Base-by-base conservation (phyloP, 192 early-diverging fungal species). In the Umbelopsis sp. region DNA sequence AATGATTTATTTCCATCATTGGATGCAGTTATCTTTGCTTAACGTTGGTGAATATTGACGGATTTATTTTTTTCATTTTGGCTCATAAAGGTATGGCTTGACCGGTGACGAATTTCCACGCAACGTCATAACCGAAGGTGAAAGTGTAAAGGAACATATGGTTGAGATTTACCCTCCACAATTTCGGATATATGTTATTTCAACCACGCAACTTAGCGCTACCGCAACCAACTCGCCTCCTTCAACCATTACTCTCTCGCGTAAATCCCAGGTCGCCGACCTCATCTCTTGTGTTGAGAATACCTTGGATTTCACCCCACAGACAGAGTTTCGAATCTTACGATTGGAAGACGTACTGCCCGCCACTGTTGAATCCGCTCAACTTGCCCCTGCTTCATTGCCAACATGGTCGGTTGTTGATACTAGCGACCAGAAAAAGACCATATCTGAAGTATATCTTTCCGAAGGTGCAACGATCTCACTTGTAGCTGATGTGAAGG, bases 121-220 rank as follows among this genome's bases (percentile, higher is more conserved):
- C 34, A 29, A 47, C n/a, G 75, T 82, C 6, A 65, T 79, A 20
- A 73, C 68, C 12, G 70, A 75, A 67, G 77, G 71, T 51, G 59
- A 67, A 2, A 10, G 11, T 10, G 8, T 16, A 9, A 68, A 76
- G 17, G 78, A 78, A 54, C 26, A 65, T n/a, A 65, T 49, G n/a
- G 51, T 83, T 47, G 82, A 83, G 41, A 69, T 75, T 25, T 81
- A 83, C 45, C 82, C 82, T 25, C 80, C 82, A 10, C 31, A 65
- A 12, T 81, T 78, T 38, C 75, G 73, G 2, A 10, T 85, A 34
- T 80, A 82, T 43, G 47, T 38, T 36, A 67, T 83, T 21, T 71
- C 78, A 11, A 69, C 31, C 20, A 66, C 65, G 14, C 45, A 70
- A 20, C 54, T 54, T 5, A 34, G 52, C 29, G 65, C 43, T 7